Evolutionary conservation across 768 basidiomycete species (phyloP), one percentile per base, ranked within the genome.

Genomic region (Sarcomyxa edulis): DNA sequence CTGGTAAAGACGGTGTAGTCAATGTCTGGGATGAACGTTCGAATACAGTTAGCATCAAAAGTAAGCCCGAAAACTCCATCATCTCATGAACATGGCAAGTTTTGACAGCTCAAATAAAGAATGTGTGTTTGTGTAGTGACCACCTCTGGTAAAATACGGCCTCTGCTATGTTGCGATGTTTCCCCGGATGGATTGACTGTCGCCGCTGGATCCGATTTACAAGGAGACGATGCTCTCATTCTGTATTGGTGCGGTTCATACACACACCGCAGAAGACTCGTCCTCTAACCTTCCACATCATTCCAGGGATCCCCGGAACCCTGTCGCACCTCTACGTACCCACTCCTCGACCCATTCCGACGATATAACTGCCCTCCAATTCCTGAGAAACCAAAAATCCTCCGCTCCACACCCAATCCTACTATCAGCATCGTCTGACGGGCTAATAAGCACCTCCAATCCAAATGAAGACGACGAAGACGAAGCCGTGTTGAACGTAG

Each of bases 281-380:
- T 24, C 28, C 26, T 23, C 34, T 20, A 2, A n/a, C 3, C 7
- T 24, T 8, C 22, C 12, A 42, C 36, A n/a, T 26, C 36, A 6
- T 32, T 18, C n/a, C 51, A 92, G 90, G 89, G 93, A 97, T 56
- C 83, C 84, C 14, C 77, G 93, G n/a, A 76, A 79, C 38, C 78
- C 90, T 7, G 69, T 66, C 2, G 68, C 73, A 1, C 84, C 84
- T 4, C 53, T 90, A 2, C 78, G 87, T 22, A 68, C 65, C n/a
- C 92, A 96, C 58, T 65, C 76, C 3, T 88, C 85, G 3, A 91
- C 90, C 0, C 93, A 97, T 53, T 94, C 92, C 3, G 93, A 97
- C 58, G 93, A 97, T 52, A 78, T 97, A 40, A 95, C 93, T 0
- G 68, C 76, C 4, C 58, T 95, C 0, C 72, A 74, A 37, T 87